phyloP scores from a whole-genome alignment of 2,329 filamentous ascomycete species.

The Cercospora canescens region DNA sequence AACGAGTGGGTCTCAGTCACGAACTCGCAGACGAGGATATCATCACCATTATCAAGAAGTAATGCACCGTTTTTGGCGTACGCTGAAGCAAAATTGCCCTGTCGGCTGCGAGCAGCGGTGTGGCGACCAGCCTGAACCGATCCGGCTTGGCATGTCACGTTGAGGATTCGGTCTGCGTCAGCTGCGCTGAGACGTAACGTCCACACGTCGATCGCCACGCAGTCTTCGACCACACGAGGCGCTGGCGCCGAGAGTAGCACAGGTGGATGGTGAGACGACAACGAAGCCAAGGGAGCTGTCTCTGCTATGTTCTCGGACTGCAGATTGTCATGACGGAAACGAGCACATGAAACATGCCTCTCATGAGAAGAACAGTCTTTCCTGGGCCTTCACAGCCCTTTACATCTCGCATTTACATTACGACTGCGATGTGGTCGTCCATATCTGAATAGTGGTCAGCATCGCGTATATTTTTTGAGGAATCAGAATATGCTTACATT shows the following conservation, averaged over 20 bases:
- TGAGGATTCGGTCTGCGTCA: background rate
- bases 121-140: constrained; percentile 5
- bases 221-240: background rate
- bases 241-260: background rate
- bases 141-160: constrained; percentile 7
- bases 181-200: background rate
- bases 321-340: background rate
- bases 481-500: constrained; percentile 27
- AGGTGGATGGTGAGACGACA: background rate
- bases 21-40: constrained; percentile 97
- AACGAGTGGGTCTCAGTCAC: constrained; percentile 87
- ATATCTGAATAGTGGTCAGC: constrained; percentile 6
- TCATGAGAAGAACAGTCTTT: background rate
- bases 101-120: background rate
- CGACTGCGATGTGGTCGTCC: constrained; percentile 15
- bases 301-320: background rate
- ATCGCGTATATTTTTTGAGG: constrained; percentile 41
- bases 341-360: background rate
- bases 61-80: background rate
- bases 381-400: background rate
- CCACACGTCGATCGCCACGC: background rate
- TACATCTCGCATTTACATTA: background rate
- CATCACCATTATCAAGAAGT: constrained; percentile 46
- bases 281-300: background rate
- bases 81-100: background rate